phyloP scores from a whole-genome alignment of 306 rosid species.

The Lupinus albus region DNA sequence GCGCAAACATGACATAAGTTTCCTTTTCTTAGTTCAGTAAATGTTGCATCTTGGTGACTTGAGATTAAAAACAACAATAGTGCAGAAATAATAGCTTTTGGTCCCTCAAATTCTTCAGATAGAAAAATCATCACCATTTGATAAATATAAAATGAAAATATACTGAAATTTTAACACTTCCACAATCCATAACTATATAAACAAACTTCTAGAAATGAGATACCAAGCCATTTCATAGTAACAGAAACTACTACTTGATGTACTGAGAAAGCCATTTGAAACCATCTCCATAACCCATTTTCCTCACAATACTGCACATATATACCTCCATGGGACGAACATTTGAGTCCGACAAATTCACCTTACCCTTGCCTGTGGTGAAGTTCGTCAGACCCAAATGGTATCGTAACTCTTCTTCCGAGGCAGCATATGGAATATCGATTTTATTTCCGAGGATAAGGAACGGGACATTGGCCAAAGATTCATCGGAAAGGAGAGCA shows the following conservation, averaged over 20 bases:
- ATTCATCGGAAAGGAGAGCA: slow-evolving; percentile 78
- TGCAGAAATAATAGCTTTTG: no score
- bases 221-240: slow-evolving; percentile 41
- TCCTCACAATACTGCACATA: slow-evolving; percentile 92
- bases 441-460: slow-evolving; percentile 86
- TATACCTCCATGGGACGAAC: slow-evolving; percentile 84
- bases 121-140: no score
- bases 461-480: slow-evolving; percentile 72
- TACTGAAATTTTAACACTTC: slow-evolving; percentile 42
- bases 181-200: slow-evolving; percentile 44
- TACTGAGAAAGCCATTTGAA: slow-evolving; percentile 93
- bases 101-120: no score
- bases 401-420: slow-evolving; percentile 83
- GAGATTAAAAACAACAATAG: no score
- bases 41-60: no score
- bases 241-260: slow-evolving; percentile 59
- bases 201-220: slow-evolving; percentile 41
- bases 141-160: slow-evolving; percentile 38
- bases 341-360: slow-evolving; percentile 65
- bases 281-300: slow-evolving; percentile 94
- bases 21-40: no score
- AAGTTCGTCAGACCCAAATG: slow-evolving; percentile 76
- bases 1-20: no score
- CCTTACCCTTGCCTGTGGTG: slow-evolving; percentile 91
- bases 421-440: slow-evolving; percentile 81